Base-by-base conservation (phyloP, 805 yeast genomes). In the Priceomyces fermenticarens region DNA sequence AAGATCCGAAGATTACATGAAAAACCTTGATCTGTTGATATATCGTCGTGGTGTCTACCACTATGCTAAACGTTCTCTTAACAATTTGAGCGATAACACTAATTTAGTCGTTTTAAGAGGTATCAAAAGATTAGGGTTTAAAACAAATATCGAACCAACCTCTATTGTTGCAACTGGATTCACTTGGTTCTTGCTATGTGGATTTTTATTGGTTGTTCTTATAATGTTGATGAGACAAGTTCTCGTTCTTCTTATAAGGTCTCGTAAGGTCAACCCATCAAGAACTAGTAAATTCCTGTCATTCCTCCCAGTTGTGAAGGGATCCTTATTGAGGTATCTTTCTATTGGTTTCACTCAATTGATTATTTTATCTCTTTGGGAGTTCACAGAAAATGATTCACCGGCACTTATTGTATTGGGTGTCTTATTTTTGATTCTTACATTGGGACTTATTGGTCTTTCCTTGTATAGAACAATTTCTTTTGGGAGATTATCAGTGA, bases 391-490 rank as follows among this genome's bases (percentile, higher is more conserved):
- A 53, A 67, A 75, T 39, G 97, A 90, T 55, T 88, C 97, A 0
- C 85, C 95, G 1, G 97, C 96, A 0, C 88, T 90, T 25, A 79
- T 90, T 43, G 89, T 88, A 4, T 65, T 88, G 44, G 91, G 96
- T 2, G 83, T 78, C 29, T 64, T 90, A 36, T 81, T 87, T 60
- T 66, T 90, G 31, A 36, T 88, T 1, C 64, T 84, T 42, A 71
- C 86, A 1, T 45, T 83, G 4, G 77, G 79, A 2, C 69, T 86
- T 29, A 67, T 88, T 69, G 65, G 70, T 2, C 83, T 83, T 80
- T 75, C 88, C 14, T 73, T 79, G 39, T 84, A 65, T 63, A 80
- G 84, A 64, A 84, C 89, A 11, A 58, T 72, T 41, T 51, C 60
- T 31, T 80, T 80, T 58, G 97, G 95, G 28, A 70, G 65, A 42